These are phyloP conservation scores for Xylariaceae sp. DNA, from an alignment of 2,329 filamentous ascomycete species.

Conservation along the genomic window DNA sequence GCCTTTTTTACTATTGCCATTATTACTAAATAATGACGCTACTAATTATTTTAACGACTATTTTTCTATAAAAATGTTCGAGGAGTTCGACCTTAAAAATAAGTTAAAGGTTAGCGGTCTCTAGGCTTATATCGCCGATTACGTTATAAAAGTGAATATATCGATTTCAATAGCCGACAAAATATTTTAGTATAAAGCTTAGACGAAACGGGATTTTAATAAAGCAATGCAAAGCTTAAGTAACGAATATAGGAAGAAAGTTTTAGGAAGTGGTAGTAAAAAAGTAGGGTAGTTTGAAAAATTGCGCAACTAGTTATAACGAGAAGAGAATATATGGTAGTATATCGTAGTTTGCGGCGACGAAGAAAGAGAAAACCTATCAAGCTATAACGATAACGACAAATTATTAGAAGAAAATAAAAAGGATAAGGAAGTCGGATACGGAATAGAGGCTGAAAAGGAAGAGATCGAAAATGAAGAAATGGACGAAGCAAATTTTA, in stretches of 20 bases:
- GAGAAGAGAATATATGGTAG: slow-evolving; percentile 54
- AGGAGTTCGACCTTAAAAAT: slow-evolving; percentile 77
- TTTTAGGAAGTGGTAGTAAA: slow-evolving; percentile 28
- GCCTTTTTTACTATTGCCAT: slow-evolving; percentile 29
- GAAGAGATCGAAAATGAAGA: no score
- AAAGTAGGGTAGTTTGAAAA: slow-evolving; percentile 51
- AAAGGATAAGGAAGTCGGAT: slow-evolving; percentile 23
- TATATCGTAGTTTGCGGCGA: slow-evolving; percentile 63
- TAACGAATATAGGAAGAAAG: slow-evolving; percentile 35
- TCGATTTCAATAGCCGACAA: slow-evolving; percentile 51
- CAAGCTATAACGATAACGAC: slow-evolving; percentile 38
- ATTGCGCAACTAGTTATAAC: slow-evolving; percentile 54
- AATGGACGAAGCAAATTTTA: no score
- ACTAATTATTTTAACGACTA: slow-evolving; percentile 45
- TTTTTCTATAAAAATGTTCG: slow-evolving; percentile 68
- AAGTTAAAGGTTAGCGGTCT: slow-evolving; percentile 62
- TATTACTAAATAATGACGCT: slow-evolving; percentile 28
- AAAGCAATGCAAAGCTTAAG: slow-evolving; percentile 36
- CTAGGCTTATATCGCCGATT: slow-evolving; percentile 81
- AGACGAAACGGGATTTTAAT: slow-evolving; percentile 28
- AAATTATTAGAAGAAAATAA: slow-evolving; percentile 38
- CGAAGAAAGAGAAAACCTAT: slow-evolving; percentile 47
- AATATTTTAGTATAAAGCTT: slow-evolving; percentile 51
- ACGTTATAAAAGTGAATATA: slow-evolving; percentile 60
- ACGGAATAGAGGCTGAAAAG: slow-evolving; percentile 16